A percentile compares a stretch with the other conserved stretches of the same genome.
Evolutionary conservation across 140 eudicot genomes (phyloP).

Genomic region (Cichorium intybus): DNA sequence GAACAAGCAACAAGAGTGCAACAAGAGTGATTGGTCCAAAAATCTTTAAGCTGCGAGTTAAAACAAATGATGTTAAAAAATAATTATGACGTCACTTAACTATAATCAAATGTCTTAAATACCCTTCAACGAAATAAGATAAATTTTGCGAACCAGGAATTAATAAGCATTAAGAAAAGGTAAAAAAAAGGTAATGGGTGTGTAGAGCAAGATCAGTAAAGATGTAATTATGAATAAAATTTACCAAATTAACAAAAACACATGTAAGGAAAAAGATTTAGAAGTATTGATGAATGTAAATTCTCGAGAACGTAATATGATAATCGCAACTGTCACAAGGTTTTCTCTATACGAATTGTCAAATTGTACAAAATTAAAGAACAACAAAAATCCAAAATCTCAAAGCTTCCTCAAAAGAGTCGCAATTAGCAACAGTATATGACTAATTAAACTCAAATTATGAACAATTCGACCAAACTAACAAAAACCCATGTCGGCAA

Average conservation of each 20-base stretch:
- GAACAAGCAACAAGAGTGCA: constrained; percentile 79
- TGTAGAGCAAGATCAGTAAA: not conserved
- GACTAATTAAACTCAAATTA: not conserved
- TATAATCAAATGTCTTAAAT: constrained; percentile 8
- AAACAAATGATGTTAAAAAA: not conserved
- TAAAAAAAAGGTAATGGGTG: not conserved
- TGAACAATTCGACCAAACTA: not conserved
- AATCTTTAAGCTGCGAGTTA: constrained; percentile 67
- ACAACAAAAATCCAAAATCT: not conserved
- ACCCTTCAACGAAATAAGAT: constrained; percentile 4
- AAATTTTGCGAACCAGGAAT: not conserved
- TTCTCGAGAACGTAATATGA: not conserved
- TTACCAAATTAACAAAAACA: constrained; percentile 8
- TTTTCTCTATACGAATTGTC: not conserved
- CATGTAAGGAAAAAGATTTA: constrained; percentile 1
- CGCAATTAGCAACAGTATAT: not conserved
- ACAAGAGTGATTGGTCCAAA: constrained; percentile 66
- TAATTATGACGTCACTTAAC: not conserved
- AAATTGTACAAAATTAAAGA: not conserved
- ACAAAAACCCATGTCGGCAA: not conserved
- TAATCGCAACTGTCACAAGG: constrained; percentile 2
- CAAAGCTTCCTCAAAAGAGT: constrained; percentile 15
- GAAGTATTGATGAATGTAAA: constrained; percentile 12
- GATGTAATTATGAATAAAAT: not conserved
- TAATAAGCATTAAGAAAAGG: not conserved